A percentile compares a stretch with the other conserved stretches of the same genome.
phyloP scores from a whole-genome alignment of 169 alveolate genomes.

The Plasmodium vivax region DNA sequence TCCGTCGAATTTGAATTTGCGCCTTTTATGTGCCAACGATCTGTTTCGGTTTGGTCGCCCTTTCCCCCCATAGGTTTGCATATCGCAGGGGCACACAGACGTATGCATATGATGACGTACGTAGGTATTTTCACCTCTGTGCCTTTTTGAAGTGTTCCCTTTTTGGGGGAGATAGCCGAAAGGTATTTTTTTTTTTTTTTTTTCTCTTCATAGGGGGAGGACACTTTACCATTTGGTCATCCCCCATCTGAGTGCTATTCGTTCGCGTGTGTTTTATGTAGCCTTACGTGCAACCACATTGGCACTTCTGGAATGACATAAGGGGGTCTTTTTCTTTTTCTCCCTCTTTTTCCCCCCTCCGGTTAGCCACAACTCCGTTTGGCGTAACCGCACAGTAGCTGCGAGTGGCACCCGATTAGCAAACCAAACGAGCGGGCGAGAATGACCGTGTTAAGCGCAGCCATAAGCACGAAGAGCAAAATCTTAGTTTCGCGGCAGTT shows the following conservation, averaged over 20 bases:
- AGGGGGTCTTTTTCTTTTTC: not conserved
- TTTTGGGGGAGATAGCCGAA: not conserved
- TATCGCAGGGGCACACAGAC: not conserved
- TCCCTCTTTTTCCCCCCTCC: not conserved
- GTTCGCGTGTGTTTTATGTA: not conserved
- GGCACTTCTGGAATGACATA: not conserved
- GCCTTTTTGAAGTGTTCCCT: not conserved
- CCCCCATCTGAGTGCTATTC: not conserved
- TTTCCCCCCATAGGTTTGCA: not conserved
- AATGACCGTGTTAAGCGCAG: conserved; percentile 46
- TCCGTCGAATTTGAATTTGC: not conserved
- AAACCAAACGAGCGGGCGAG: not conserved
- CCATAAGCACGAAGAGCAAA: conserved; percentile 70
- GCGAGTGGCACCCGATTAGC: not conserved
- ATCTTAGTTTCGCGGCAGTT: conserved; percentile 70
- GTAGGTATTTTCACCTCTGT: not conserved
- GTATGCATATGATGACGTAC: not conserved
- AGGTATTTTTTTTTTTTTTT: not conserved
- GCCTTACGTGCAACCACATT: not conserved
- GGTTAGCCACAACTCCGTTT: not conserved
- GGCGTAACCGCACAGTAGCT: not conserved
- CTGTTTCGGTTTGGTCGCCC: not conserved
- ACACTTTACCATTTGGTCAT: not conserved
- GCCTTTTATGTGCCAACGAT: not conserved
- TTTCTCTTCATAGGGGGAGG: not conserved